These are phyloP conservation scores for Dacryopinax spathularia DNA, from an alignment of 768 basidiomycete genomes.

Conservation along the genomic window DNA sequence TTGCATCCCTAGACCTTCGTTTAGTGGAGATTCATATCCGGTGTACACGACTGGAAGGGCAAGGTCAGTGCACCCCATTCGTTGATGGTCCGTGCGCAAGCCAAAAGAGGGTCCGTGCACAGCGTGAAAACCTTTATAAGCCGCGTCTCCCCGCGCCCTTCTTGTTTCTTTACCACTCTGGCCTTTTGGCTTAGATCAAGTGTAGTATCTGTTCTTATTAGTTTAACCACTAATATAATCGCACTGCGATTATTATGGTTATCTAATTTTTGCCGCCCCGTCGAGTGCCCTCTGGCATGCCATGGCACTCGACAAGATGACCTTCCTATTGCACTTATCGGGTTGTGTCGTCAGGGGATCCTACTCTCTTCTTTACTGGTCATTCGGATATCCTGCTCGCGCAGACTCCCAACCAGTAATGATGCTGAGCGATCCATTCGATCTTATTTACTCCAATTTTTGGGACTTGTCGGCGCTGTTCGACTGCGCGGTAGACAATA, in stretches of 20 bases:
- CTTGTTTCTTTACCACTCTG: constrained; percentile 54
- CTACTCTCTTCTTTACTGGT: constrained; percentile 10
- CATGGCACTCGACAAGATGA: constrained; percentile 16
- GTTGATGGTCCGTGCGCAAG: constrained; percentile 1
- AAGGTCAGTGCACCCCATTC: too few relatives aligned
- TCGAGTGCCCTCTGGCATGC: constrained; percentile 20
- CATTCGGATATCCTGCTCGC: background rate
- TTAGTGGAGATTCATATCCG: too few relatives aligned
- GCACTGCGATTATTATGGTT: constrained; percentile 22
- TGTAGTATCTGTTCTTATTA: constrained; percentile 94
- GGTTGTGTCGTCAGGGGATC: constrained; percentile 19
- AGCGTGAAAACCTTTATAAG: background rate
- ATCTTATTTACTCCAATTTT: too few relatives aligned
- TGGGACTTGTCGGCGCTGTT: too few relatives aligned
- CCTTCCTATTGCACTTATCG: constrained; percentile 20
- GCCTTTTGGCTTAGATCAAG: constrained; percentile 96
- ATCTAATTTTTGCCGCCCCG: constrained; percentile 24
- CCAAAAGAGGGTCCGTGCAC: background rate
- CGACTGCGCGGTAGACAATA: too few relatives aligned
- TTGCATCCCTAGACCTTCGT: too few relatives aligned
- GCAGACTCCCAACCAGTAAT: background rate
- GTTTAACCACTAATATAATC: constrained; percentile 27
- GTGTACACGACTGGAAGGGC: too few relatives aligned
- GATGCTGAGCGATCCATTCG: too few relatives aligned
- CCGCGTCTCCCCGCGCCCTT: background rate